These are phyloP conservation scores for Penicillium fimorum DNA, from an alignment of 495 filamentous ascomycete genomes.

Conservation along the genomic window DNA sequence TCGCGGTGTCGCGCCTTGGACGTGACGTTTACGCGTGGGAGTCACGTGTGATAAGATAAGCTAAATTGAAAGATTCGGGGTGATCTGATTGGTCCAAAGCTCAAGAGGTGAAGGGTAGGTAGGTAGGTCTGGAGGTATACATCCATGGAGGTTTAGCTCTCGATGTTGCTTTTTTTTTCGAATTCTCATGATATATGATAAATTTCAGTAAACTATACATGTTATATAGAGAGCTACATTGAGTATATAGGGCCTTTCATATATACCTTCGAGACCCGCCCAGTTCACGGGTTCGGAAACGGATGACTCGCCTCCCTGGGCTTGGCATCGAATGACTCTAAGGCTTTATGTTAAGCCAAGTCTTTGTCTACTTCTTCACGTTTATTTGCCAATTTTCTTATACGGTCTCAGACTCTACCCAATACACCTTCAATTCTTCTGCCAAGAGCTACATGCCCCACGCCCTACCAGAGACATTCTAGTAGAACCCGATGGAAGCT, in stretches of 20 bases:
- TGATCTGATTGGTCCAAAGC: not conserved
- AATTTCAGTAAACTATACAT: too few relatives aligned
- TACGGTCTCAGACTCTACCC: not conserved
- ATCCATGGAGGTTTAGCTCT: too few relatives aligned
- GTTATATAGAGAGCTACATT: not conserved
- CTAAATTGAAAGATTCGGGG: slow-evolving; percentile 4
- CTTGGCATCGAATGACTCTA: slow-evolving; percentile 8
- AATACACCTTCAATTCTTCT: not conserved
- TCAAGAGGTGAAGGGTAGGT: not conserved
- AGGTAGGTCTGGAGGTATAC: too few relatives aligned
- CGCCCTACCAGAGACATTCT: slow-evolving; percentile 27
- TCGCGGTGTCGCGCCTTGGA: slow-evolving; percentile 26
- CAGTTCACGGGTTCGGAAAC: slow-evolving; percentile 14
- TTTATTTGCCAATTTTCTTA: not conserved
- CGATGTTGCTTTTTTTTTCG: not conserved
- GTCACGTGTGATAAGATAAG: slow-evolving; percentile 31
- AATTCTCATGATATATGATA: too few relatives aligned
- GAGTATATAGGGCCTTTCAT: not conserved
- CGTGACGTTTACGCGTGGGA: slow-evolving; percentile 32
- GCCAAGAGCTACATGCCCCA: slow-evolving; percentile 10
- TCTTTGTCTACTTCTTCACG: not conserved
- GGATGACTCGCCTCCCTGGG: slow-evolving; percentile 16
- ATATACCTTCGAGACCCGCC: not conserved
- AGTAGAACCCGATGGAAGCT: slow-evolving; percentile 33
- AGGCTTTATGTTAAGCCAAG: not conserved